These are phyloP conservation scores for Flammula alnicola DNA, from an alignment of 1,284 basidiomycete genomes.

Conservation along the genomic window DNA sequence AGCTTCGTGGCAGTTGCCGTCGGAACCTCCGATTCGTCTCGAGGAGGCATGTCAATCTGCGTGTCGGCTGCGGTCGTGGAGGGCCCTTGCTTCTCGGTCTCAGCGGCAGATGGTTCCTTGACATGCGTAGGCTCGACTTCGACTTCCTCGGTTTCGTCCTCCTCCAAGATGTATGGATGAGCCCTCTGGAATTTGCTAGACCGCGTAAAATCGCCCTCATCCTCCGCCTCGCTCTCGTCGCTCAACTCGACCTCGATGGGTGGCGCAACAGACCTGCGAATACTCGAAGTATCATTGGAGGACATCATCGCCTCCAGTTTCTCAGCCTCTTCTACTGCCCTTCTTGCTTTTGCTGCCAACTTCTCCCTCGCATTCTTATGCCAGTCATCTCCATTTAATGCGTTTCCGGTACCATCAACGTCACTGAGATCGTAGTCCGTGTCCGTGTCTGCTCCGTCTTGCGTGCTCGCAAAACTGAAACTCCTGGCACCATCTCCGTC, in stretches of 20 bases:
- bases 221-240: constrained; percentile 83
- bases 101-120: constrained; percentile 24
- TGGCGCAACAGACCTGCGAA: constrained; percentile 50
- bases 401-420: constrained; percentile 38
- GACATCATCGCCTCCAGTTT: constrained; percentile 52
- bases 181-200: constrained; percentile 39
- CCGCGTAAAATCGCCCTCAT: constrained; percentile 45
- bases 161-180: constrained; percentile 68
- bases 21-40: constrained; percentile 34
- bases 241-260: constrained; percentile 79
- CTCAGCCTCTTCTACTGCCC: constrained; percentile 59
- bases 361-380: constrained; percentile 68
- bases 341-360: constrained; percentile 76
- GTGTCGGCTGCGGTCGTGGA: constrained; percentile 14
- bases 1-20: constrained; percentile 48
- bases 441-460: constrained; percentile 60
- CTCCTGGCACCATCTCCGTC: constrained; percentile 64
- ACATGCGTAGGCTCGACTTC: constrained; percentile 24
- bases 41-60: constrained; percentile 34
- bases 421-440: constrained; percentile 57
- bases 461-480: constrained; percentile 75
- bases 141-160: constrained; percentile 57
- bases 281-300: constrained; percentile 22
- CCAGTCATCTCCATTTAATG: constrained; percentile 54
- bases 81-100: constrained; percentile 18